These are phyloP conservation scores for Trichoderma sp. DNA, from an alignment of 2,329 filamentous ascomycete genomes.

Conservation along the genomic window DNA sequence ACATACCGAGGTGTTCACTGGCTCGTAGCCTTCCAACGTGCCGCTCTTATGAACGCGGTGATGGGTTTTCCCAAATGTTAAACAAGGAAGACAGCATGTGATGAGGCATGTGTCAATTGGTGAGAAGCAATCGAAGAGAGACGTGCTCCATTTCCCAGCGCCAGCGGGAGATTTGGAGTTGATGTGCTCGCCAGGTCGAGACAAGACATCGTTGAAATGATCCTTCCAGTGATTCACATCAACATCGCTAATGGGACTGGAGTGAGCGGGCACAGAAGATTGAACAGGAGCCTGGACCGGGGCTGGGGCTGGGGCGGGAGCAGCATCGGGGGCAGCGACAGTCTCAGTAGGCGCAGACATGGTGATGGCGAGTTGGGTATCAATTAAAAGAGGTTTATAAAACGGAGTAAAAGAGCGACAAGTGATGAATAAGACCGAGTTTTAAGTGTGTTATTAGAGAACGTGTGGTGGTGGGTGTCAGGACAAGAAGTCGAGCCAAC, in stretches of 20 bases:
- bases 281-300: background rate
- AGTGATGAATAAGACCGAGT: background rate
- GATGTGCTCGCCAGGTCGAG: constrained; percentile 45
- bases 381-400: background rate
- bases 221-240: constrained; percentile 49
- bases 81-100: constrained; percentile 49
- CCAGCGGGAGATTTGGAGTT: constrained; percentile 45
- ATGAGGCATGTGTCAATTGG: constrained; percentile 49
- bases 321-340: background rate
- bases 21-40: constrained; percentile 47
- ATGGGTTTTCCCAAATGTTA: constrained; percentile 52
- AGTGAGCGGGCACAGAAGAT: constrained; percentile 24
- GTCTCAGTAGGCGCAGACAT: constrained; percentile 20
- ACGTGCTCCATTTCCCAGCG: constrained; percentile 42
- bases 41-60: constrained; percentile 47
- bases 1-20: constrained; percentile 50
- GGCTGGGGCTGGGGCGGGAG: background rate
- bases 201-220: constrained; percentile 47
- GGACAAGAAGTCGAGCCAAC: background rate
- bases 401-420: constrained; percentile 15
- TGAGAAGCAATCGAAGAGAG: constrained; percentile 49
- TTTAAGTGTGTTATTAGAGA: background rate
- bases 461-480: background rate
- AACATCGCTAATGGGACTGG: constrained; percentile 43
- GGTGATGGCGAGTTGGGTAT: constrained; percentile 10